Evolutionary conservation across 1,284 basidiomycete genomes (phyloP).

Genomic region (Porogramme epimiltina): DNA sequence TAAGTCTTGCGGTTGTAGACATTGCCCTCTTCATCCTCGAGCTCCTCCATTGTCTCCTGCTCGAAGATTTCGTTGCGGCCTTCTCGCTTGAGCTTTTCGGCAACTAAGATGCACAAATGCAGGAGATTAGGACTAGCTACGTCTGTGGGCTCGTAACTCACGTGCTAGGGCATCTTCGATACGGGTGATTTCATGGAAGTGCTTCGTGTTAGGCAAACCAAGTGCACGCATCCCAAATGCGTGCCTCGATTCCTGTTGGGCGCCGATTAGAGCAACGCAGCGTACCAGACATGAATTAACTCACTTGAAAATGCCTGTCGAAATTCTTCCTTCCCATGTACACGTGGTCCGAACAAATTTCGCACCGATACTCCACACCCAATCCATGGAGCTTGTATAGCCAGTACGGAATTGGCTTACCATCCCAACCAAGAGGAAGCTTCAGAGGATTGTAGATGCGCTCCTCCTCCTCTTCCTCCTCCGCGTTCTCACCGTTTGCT

Average conservation of each 20-base stretch:
- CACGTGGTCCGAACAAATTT: constrained; percentile 95
- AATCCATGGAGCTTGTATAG: constrained; percentile 97
- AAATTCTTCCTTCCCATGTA: constrained; percentile 98
- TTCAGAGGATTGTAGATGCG: constrained; percentile 98
- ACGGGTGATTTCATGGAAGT: constrained; percentile 97
- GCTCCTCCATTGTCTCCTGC: constrained; percentile 93
- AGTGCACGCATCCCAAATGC: constrained; percentile 98
- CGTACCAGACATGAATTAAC: constrained; percentile 12
- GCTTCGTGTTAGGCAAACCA: constrained; percentile 96
- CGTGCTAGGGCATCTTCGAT: constrained; percentile 95
- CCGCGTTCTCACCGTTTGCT: constrained; percentile 53
- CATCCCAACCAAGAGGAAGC: constrained; percentile 96
- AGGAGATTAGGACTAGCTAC: neutral
- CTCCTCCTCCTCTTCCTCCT: constrained; percentile 87
- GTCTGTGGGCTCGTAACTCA: constrained; percentile 44
- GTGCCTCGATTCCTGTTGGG: constrained; percentile 84
- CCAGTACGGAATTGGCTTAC: constrained; percentile 99
- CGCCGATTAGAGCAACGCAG: neutral
- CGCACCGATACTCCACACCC: constrained; percentile 96
- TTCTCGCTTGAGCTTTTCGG: constrained; percentile 94
- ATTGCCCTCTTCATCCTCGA: constrained; percentile 96
- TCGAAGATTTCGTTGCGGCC: constrained; percentile 89
- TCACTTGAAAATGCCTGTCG: constrained; percentile 85
- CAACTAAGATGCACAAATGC: constrained; percentile 54
- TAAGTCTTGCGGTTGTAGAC: constrained; percentile 92